Base-by-base conservation (phyloP, 495 filamentous ascomycete genomes). In the Penicillium alfredii region DNA sequence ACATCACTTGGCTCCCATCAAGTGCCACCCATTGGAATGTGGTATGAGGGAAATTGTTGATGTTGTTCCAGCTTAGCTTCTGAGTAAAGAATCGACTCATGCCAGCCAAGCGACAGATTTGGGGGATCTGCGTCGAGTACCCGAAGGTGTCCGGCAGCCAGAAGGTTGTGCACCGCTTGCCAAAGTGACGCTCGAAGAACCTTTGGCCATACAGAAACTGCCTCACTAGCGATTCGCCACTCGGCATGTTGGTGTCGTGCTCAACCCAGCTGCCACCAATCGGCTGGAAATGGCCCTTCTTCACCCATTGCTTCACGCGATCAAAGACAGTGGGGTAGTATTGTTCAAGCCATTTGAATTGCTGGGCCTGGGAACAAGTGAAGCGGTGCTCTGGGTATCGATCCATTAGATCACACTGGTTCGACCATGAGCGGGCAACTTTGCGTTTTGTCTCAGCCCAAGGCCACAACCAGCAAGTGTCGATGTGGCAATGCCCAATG, bases 371-470 rank as follows among this genome's bases (percentile, higher is more conserved):
- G 0, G 90, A 95, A 49, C 79, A 84, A 24, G 84, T 77, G 64
- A 98, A 98, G 13, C 88, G 79, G 49, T 93, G 82, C 61, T 98
- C 92, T 1, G 90, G 87, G 44, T 97, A 98, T 3, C 86, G 77
- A 21, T 98, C 92, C 67, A 98, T 82, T 28, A 98, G 66, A 50
- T 90, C 81, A 55, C 88, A 94, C 55, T 98, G 92, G 55, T 85
- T 94, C 2, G 88, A 86, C 90, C 92, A 98, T 1, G 90, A 96
- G 13, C 92, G 78, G 15, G 86, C 92, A 5, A 96, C 81, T 68
- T 98, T 98, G 40, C 92, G 82, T 59, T 94, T 96, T 1, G 92
- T 98, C 70, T 98, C 92, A n/a, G 87, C 92, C 73, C 84, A 97
- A 2, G 92, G 92, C 92, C 92, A 98, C 7, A 98, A 68, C 92